These are phyloP conservation scores for Friedmanniomyces simplex DNA, from an alignment of 495 filamentous ascomycete species.

Conservation along the genomic window DNA sequence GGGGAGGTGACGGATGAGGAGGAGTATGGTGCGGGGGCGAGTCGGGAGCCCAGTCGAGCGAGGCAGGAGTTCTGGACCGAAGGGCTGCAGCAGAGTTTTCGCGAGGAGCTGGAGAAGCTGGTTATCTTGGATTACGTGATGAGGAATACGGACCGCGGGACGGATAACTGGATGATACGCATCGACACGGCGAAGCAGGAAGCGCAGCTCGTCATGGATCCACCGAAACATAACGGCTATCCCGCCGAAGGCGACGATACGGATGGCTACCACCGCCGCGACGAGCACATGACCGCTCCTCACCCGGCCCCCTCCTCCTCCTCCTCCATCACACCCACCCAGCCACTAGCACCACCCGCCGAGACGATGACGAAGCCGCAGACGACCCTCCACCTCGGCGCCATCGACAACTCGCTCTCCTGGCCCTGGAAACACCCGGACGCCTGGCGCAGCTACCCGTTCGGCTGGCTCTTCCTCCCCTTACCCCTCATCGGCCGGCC, in stretches of 20 bases:
- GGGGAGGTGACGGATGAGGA: conserved; percentile 6
- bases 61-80: conserved; percentile 75
- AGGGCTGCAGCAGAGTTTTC: conserved; percentile 75
- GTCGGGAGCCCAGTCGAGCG: conserved; percentile 16
- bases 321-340: too few species aligned
- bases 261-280: conserved; percentile 51
- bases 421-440: conserved; percentile 99
- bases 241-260: conserved; percentile 34
- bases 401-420: conserved; percentile 80
- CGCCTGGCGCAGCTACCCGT: conserved; percentile 90
- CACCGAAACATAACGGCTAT: conserved; percentile 52
- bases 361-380: conserved; percentile 43
- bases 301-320: too few species aligned
- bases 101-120: conserved; percentile 92
- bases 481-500: conserved; percentile 94
- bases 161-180: conserved; percentile 99
- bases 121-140: conserved; percentile 99
- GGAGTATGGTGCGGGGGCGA: conserved; percentile 31
- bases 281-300: conserved; percentile 74
- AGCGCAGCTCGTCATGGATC: conserved; percentile 77
- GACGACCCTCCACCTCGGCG: background rate
- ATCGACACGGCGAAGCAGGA: conserved; percentile 75
- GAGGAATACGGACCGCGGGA: conserved; percentile 92
- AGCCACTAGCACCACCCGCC: too few species aligned
- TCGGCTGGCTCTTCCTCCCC: conserved; percentile 95